Evolutionary conservation across 805 yeast species (phyloP).

Genomic region (Myxozyma neglecta): DNA sequence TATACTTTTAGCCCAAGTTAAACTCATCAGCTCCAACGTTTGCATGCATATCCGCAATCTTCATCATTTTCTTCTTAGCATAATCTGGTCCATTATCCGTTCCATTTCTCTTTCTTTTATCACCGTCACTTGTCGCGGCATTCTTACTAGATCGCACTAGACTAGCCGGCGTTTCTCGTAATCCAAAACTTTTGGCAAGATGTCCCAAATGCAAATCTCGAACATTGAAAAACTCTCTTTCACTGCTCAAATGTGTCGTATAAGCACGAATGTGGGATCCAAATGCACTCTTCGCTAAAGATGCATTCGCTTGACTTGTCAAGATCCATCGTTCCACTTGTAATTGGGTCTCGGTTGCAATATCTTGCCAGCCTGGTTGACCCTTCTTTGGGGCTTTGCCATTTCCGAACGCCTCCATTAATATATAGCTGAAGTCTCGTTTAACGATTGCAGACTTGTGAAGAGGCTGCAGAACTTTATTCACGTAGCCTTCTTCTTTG

Average conservation of each 20-base stretch:
- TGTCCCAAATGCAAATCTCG: conserved; percentile 89
- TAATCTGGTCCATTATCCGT: conserved; percentile 55
- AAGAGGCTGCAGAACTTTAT: conserved; percentile 54
- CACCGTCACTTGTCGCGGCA: conserved; percentile 34
- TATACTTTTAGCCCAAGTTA: conserved; percentile 48
- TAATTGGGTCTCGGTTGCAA: conserved; percentile 95
- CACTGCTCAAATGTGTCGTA: conserved; percentile 85
- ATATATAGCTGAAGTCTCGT: conserved; percentile 46
- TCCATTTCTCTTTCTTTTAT: conserved; percentile 32
- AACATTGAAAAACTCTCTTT: conserved; percentile 77
- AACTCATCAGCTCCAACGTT: conserved; percentile 70
- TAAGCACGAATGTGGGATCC: conserved; percentile 91
- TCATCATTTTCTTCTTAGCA: conserved; percentile 69
- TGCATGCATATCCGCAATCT: conserved; percentile 70
- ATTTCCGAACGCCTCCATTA: conserved; percentile 41
- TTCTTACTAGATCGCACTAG: conserved; percentile 57
- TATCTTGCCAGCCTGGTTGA: conserved; percentile 71
- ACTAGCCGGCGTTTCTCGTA: conserved; percentile 82
- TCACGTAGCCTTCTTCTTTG: conserved; percentile 75
- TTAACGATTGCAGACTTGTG: conserved; percentile 57
- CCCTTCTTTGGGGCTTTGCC: conserved; percentile 18
- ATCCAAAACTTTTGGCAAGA: conserved; percentile 89
- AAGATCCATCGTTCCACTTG: conserved; percentile 85
- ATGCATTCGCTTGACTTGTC: conserved; percentile 58
- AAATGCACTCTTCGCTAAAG: conserved; percentile 75